These are phyloP conservation scores for Crucibulum laeve DNA, from an alignment of 768 basidiomycete species.

Conservation along the genomic window DNA sequence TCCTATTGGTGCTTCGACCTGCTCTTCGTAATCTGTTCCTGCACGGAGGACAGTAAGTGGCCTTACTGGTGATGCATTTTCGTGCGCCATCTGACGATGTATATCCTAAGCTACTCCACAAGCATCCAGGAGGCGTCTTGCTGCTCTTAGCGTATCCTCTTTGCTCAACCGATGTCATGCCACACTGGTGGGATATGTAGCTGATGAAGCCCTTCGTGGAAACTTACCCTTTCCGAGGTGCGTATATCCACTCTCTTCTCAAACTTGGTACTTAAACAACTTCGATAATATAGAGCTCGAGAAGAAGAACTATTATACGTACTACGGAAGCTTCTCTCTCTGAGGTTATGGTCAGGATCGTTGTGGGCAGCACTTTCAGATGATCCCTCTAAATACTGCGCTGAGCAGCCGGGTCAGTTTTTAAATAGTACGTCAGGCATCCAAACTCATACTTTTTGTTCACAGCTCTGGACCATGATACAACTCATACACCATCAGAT, in stretches of 20 bases:
- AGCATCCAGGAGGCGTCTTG: constrained; percentile 57
- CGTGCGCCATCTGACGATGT: not conserved
- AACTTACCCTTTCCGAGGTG: constrained; percentile 85
- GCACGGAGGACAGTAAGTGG: constrained; percentile 51
- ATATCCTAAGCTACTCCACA: constrained; percentile 49
- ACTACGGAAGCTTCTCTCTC: constrained; percentile 66
- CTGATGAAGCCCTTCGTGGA: constrained; percentile 83
- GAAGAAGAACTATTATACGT: constrained; percentile 91
- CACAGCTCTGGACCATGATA: constrained; percentile 33
- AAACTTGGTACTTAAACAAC: not conserved
- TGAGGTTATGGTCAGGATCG: constrained; percentile 72
- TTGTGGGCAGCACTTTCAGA: constrained; percentile 74
- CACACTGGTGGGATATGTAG: constrained; percentile 69
- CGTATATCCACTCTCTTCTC: not conserved
- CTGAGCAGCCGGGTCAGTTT: constrained; percentile 51
- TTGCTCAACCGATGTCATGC: constrained; percentile 74
- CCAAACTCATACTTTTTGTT: constrained; percentile 4
- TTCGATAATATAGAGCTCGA: constrained; percentile 46
- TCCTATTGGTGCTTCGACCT: constrained; percentile 93
- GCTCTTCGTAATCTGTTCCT: constrained; percentile 75
- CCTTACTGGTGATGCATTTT: not conserved
- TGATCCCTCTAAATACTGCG: constrained; percentile 51
- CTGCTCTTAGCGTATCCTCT: constrained; percentile 66
- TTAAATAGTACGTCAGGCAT: not conserved
- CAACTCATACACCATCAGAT: constrained; percentile 40